Evolutionary conservation across 345 rosid genomes (phyloP), one percentile per base, ranked within the genome.

Genomic region (Pistacia vera): DNA sequence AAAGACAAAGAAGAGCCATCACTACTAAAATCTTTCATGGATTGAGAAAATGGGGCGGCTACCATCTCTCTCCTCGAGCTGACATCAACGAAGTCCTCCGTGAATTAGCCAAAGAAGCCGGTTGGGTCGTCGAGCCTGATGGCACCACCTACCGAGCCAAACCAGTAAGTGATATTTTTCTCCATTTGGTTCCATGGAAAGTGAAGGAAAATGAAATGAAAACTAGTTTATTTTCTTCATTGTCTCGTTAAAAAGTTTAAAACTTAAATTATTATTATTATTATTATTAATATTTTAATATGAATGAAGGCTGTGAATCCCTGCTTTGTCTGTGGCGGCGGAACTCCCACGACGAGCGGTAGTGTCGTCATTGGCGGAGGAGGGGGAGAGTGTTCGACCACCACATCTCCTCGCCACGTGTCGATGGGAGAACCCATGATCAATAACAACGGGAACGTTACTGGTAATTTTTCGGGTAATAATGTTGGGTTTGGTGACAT

Each of bases 11-110:
- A 75, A 81, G 88, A 46, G 87, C 84, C 11, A 80, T 87, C 44
- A 85, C 88, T 60, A 81, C 88, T 70, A 85, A 82, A 35, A 87
- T 87, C 75, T 87, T 87, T 75, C 80, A 76, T 11, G 90, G 90
- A 28, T 82, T 85, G 8, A 69, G 88, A 55, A 80, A 81, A 62
- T 81, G 78, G 67, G 89, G 89, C 14, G 84, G 85, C 17, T 83
- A 88, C 79, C 79, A 44, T 28, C 89, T 88, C 49, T 78, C 87
- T 8, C 85, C 86, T 17, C 79, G 88, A 9, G 81, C 90, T 18
- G 88, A 87, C 62, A 87, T 85, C 77, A 83, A 88, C 46, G 81
- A 83, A 77, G 85, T 82, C 55, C 87, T 88, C 62, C 87, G 87
- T 12, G 74, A 85, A 22, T 88, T 85, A 59, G 88, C 90, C 63